phyloP scores from a whole-genome alignment of 371 early-diverging fungal species.

The Polyrhizophydium stewartii region DNA sequence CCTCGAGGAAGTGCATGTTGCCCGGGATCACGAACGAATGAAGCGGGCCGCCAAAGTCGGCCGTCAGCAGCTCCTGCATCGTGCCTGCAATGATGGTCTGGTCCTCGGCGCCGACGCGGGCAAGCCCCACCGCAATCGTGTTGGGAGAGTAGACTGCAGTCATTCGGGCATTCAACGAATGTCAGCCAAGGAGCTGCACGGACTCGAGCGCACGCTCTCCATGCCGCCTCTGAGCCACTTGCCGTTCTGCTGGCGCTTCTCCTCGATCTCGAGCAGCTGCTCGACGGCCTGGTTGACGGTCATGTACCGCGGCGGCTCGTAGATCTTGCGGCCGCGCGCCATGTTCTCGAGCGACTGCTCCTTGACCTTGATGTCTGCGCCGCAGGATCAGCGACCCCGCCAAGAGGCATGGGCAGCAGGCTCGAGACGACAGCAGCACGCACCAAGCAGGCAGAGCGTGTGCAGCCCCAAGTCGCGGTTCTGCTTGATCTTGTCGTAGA shows the following conservation, averaged over 20 bases:
- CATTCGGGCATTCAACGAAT: no score
- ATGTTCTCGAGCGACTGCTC: constrained; percentile 95
- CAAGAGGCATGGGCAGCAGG: neutral
- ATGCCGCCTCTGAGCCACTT: constrained; percentile 51
- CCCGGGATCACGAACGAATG: constrained; percentile 96
- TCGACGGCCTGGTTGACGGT: constrained; percentile 49
- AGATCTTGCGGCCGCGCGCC: constrained; percentile 86
- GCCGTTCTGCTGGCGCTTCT: neutral
- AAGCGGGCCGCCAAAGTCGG: constrained; percentile 94
- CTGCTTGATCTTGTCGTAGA: constrained; percentile 89
- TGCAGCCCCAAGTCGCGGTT: constrained; percentile 88
- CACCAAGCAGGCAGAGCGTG: constrained; percentile 90
- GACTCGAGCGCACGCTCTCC: constrained; percentile 90
- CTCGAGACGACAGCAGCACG: neutral
- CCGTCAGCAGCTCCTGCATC: constrained; percentile 70
- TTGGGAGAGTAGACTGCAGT: constrained; percentile 71
- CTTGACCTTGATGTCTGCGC: constrained; percentile 96
- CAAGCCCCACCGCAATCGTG: constrained; percentile 90
- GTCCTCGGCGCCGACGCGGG: constrained; percentile 86
- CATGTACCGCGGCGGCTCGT: constrained; percentile 98
- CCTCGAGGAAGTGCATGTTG: constrained; percentile 92
- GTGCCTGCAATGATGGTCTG: constrained; percentile 88
- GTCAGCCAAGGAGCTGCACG: constrained; percentile 61
- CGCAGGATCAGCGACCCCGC: neutral
- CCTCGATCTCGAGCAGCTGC: constrained; percentile 5